Percentiles rank a stretch among this genome's conserved stretches.
phyloP scores from a whole-genome alignment of 2,329 filamentous ascomycete genomes.

The Zasmidium citrigriseum region DNA sequence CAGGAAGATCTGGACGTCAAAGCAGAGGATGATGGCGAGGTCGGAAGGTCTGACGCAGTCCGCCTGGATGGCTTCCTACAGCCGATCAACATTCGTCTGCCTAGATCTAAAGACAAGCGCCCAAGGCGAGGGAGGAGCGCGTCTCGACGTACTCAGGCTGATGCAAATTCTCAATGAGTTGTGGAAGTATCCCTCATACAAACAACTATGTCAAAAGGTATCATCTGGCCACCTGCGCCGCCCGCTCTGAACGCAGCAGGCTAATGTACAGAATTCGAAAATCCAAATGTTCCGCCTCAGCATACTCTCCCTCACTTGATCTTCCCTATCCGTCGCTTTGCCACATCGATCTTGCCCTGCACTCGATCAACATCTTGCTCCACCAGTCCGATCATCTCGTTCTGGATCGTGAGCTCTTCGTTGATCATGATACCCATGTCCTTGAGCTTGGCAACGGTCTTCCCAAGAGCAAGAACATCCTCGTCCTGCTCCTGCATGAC shows the following conservation, averaged over 20 bases:
- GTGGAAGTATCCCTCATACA: too few relatives aligned
- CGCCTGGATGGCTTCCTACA: conserved; percentile 9
- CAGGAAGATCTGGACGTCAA: background rate
- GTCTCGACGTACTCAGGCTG: background rate
- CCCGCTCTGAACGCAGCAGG: background rate
- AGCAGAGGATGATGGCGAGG: background rate
- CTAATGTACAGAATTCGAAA: background rate
- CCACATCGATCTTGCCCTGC: conserved; percentile 69
- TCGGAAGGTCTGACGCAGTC: background rate
- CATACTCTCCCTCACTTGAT: conserved; percentile 44
- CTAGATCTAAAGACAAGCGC: conserved; percentile 1
- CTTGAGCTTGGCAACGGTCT: conserved; percentile 70
- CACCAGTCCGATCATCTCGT: conserved; percentile 66
- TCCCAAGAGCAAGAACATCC: conserved; percentile 67
- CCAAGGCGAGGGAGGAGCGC: background rate
- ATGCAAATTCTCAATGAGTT: background rate
- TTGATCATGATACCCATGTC: conserved; percentile 78
- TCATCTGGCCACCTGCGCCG: background rate
- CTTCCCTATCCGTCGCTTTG: conserved; percentile 70
- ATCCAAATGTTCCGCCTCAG: background rate
- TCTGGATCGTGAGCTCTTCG: conserved; percentile 71
- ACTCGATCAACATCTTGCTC: conserved; percentile 68
- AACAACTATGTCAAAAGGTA: background rate
- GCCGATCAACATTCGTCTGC: conserved; percentile 4
- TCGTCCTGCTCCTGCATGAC: conserved; percentile 75